phyloP scores from a whole-genome alignment of 2,329 filamentous ascomycete genomes.

The Pseudogymnoascus sp. region DNA sequence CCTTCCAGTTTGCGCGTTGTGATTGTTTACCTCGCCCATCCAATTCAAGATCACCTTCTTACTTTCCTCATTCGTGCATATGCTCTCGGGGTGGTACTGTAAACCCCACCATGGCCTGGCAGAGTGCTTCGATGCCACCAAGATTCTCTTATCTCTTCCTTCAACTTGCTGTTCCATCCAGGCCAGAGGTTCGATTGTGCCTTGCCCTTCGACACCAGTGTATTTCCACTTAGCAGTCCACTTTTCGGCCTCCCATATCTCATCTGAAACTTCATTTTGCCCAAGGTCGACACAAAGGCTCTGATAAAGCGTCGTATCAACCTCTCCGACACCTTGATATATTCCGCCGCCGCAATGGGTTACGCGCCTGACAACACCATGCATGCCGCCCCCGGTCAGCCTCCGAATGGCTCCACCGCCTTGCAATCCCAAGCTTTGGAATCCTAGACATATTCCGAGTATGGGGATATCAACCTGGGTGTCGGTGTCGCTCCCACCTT shows the following conservation, averaged over 20 bases:
- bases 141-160: constrained; percentile 30
- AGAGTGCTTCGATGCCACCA: constrained; percentile 53
- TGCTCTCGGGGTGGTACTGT: constrained; percentile 64
- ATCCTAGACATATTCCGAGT: constrained; percentile 67
- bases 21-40: constrained; percentile 45
- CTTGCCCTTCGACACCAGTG: constrained; percentile 18
- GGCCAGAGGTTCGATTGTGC: constrained; percentile 25
- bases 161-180: constrained; percentile 25
- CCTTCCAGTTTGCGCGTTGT: constrained; percentile 30
- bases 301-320: constrained; percentile 33
- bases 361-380: constrained; percentile 54
- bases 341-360: constrained; percentile 33
- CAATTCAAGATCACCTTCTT: constrained; percentile 49
- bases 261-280: constrained; percentile 17
- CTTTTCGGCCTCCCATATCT: constrained; percentile 19
- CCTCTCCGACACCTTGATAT: constrained; percentile 23
- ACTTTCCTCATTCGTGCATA: constrained; percentile 52
- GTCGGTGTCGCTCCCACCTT: constrained; percentile 41
- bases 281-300: constrained; percentile 30
- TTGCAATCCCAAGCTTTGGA: constrained; percentile 55
- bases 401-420: constrained; percentile 47
- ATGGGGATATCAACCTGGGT: constrained; percentile 53
- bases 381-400: constrained; percentile 45
- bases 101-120: constrained; percentile 57
- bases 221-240: constrained; percentile 18